phyloP scores from a whole-genome alignment of 1,284 basidiomycete species.

The Marasmius tenuissimus region DNA sequence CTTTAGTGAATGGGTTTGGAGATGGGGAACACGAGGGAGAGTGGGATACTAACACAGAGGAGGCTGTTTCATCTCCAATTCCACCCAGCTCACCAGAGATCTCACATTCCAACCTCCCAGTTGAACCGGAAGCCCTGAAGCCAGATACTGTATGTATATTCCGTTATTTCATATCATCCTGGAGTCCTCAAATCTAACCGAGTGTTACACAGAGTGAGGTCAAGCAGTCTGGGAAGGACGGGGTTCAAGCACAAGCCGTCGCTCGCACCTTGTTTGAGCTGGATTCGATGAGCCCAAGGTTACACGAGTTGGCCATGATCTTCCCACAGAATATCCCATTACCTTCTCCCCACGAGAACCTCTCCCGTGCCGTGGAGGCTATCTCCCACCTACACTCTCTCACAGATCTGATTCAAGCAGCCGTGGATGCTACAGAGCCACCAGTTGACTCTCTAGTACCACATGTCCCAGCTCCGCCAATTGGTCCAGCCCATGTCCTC shows the following conservation, averaged over 20 bases:
- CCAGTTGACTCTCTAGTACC: neutral
- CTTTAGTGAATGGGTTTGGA: neutral
- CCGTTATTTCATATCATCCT: neutral
- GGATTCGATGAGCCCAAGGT: neutral
- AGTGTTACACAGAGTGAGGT: neutral
- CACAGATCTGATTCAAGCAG: neutral
- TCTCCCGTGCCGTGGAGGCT: neutral
- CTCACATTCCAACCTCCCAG: neutral
- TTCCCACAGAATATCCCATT: neutral
- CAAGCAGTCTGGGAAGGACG: neutral
- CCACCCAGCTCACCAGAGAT: neutral
- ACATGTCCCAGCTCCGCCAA: neutral
- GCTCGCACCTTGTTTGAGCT: neutral
- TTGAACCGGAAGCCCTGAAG: neutral
- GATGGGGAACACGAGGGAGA: neutral
- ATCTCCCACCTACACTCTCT: neutral
- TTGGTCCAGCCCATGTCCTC: neutral
- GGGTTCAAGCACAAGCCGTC: neutral
- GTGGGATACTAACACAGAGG: neutral
- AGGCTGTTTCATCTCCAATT: neutral
- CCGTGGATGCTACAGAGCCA: neutral
- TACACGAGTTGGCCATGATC: neutral
- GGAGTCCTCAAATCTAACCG: neutral
- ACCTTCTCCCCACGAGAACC: neutral
- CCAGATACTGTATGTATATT: neutral